Conservation (phyloP, 2,329 filamentous ascomycete genomes). For the Aspergillus sp. region DNA sequence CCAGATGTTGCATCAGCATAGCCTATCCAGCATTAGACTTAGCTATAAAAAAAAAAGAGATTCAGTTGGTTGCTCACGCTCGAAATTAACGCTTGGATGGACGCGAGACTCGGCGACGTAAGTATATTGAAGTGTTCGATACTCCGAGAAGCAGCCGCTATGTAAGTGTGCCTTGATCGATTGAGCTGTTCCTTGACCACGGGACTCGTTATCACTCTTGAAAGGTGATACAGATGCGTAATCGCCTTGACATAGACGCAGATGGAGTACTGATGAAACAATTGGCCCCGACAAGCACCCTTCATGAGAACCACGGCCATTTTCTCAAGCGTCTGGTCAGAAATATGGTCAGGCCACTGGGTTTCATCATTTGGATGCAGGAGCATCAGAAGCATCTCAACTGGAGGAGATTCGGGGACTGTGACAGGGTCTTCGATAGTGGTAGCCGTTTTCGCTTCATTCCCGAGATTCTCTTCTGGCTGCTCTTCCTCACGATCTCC, state of each 20-base stretch:
- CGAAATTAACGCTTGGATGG: constrained; percentile 18
- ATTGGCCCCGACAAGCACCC: constrained; percentile 4
- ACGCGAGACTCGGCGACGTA: constrained; percentile 9
- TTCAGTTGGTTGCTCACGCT: constrained; percentile 11
- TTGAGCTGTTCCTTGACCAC: constrained; percentile 11
- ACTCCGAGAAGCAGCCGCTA: constrained; percentile 9
- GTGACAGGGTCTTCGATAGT: neutral
- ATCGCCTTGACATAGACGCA: constrained; percentile 20
- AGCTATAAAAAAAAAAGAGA: neutral
- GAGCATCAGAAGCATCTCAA: constrained; percentile 20
- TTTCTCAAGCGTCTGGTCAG: constrained; percentile 11
- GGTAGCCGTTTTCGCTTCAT: neutral
- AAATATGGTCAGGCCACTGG: constrained; percentile 22
- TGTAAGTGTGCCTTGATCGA: constrained; percentile 14
- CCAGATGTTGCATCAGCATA: constrained; percentile 18
- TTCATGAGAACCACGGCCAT: constrained; percentile 14
- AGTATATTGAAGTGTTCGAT: constrained; percentile 13
- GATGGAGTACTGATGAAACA: constrained; percentile 17
- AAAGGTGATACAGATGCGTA: constrained; percentile 9
- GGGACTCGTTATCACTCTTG: constrained; percentile 7
- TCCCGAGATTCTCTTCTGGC: constrained; percentile 2
- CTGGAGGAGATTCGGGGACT: constrained; percentile 8
- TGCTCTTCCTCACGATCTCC: constrained; percentile 4
- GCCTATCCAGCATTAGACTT: constrained; percentile 7
- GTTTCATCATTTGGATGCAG: constrained; percentile 6